A percentile compares a stretch with the other conserved stretches of the same genome.
Conservation (phyloP, 306 rosid species). For the Trifolium subterraneum region DNA sequence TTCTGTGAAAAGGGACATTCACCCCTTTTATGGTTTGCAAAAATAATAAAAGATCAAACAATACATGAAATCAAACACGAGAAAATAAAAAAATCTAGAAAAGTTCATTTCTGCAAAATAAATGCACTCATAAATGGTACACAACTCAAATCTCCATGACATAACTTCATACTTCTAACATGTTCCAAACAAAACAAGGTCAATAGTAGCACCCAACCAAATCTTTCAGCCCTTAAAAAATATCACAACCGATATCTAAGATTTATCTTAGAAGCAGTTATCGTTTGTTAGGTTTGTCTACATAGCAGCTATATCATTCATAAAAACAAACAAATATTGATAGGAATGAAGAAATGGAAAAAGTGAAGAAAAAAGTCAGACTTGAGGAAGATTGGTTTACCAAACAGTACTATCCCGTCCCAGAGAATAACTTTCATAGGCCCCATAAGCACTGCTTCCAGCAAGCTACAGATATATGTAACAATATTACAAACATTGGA, state of each 20-base stretch:
- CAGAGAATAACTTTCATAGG: constrained; percentile 82
- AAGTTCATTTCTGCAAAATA: constrained; percentile 2
- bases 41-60: constrained; percentile 2
- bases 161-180: constrained; percentile 6
- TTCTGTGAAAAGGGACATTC: background rate
- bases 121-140: constrained; percentile 10
- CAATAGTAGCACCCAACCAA: constrained; percentile 24
- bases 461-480: constrained; percentile 67
- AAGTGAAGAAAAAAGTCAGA: constrained; percentile 26
- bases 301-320: background rate
- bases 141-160: constrained; percentile 10
- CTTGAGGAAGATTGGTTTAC: constrained; percentile 56
- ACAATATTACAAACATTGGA: constrained; percentile 35
- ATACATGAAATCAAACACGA: background rate
- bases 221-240: constrained; percentile 7
- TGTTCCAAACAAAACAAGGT: constrained; percentile 28
- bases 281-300: constrained; percentile 8
- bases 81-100: background rate
- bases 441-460: constrained; percentile 76
- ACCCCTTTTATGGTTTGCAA: constrained; percentile 3
- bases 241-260: constrained; percentile 14
- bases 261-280: background rate
- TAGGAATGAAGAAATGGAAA: background rate
- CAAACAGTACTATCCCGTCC: constrained; percentile 79
- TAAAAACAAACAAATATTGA: constrained; percentile 12